Percentiles rank a stretch among this genome's conserved stretches.
phyloP scores from a whole-genome alignment of 805 yeast genomes.

The Candida ipomoeae region DNA sequence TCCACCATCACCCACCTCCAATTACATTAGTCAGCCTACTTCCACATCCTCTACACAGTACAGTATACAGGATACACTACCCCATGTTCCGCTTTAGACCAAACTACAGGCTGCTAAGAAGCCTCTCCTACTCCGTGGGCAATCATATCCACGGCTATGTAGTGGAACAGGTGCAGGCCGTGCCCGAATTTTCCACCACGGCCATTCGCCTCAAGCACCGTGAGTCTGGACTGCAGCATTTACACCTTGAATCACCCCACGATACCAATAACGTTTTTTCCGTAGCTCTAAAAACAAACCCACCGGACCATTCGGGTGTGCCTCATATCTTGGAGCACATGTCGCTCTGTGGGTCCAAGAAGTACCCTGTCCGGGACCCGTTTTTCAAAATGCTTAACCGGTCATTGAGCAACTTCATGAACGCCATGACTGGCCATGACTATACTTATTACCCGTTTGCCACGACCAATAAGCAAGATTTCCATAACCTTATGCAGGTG shows the following conservation, averaged over 20 bases:
- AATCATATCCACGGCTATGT: conserved; percentile 61
- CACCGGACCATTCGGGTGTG: conserved; percentile 92
- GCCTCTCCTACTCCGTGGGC: conserved; percentile 47
- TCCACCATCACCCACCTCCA: no score
- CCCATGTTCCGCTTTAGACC: not conserved
- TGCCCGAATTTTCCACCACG: conserved; percentile 77
- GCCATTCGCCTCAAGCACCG: conserved; percentile 72
- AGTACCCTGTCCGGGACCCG: conserved; percentile 94
- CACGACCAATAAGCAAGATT: conserved; percentile 83
- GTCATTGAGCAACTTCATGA: conserved; percentile 94
- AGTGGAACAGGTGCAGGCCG: conserved; percentile 57
- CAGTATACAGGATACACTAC: no score
- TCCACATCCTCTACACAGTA: not conserved
- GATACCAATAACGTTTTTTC: conserved; percentile 87
- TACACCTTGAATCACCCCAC: conserved; percentile 76
- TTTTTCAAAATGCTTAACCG: conserved; percentile 95
- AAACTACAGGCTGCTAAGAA: not conserved
- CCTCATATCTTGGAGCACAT: conserved; percentile 97
- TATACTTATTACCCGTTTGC: conserved; percentile 95
- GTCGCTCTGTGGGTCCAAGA: conserved; percentile 87
- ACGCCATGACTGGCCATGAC: conserved; percentile 98
- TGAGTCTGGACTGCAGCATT: conserved; percentile 71
- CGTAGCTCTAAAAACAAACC: conserved; percentile 87
- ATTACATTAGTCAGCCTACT: no score
- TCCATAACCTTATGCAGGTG: conserved; percentile 75